Percentiles rank a stretch among this genome's conserved stretches.
Conservation (phyloP, 2,329 filamentous ascomycete genomes). For the Ophiostoma perfectum region DNA sequence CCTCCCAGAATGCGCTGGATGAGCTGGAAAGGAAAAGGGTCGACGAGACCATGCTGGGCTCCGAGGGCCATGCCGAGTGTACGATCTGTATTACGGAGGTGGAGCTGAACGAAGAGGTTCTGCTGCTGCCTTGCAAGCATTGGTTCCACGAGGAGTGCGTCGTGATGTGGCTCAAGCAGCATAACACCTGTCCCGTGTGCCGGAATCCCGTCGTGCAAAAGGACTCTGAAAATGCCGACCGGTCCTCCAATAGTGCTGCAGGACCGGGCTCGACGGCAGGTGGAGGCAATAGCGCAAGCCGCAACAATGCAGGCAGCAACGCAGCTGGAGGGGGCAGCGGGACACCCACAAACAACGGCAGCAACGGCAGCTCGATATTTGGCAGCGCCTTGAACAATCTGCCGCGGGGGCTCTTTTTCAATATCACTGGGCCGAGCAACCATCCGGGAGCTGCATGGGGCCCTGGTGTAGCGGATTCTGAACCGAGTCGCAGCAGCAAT, state of each 20-base stretch:
- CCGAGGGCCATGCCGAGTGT: conserved; percentile 70
- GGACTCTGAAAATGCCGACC: background rate
- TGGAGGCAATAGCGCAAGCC: background rate
- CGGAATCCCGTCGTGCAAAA: conserved; percentile 52
- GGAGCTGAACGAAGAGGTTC: conserved; percentile 64
- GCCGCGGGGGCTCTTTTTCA: background rate
- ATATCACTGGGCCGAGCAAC: conserved; percentile 5
- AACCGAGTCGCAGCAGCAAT: background rate
- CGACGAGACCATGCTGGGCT: conserved; percentile 61
- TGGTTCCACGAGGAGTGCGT: conserved; percentile 90
- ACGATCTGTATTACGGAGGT: conserved; percentile 93
- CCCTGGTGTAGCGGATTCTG: too few species aligned
- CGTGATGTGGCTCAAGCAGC: conserved; percentile 75
- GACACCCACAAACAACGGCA: conserved; percentile 15
- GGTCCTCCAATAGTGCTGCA: background rate
- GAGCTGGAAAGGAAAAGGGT: conserved; percentile 66
- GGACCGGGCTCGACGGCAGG: background rate
- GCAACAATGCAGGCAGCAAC: conserved; percentile 16
- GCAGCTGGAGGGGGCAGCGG: background rate
- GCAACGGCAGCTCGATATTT: conserved; percentile 11
- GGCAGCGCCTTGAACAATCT: background rate
- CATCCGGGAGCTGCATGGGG: background rate
- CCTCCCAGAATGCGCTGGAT: conserved; percentile 67
- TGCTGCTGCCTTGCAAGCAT: conserved; percentile 78
- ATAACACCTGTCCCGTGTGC: conserved; percentile 88